These are phyloP conservation scores for Populus hybrid DNA, from an alignment of 441 rosid species.

Conservation along the genomic window DNA sequence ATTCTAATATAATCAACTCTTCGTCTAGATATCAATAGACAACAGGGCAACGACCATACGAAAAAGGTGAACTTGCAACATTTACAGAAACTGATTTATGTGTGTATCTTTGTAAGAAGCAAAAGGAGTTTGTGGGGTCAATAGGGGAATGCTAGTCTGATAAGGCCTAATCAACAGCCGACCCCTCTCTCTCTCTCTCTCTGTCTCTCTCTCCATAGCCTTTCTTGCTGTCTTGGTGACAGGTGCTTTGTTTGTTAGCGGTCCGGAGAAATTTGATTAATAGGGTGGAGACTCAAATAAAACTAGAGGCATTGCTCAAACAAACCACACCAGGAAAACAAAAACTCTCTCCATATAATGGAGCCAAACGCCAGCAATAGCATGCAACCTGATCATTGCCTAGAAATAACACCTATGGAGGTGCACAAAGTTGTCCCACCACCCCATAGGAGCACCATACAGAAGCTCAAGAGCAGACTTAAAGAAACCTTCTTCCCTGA, in stretches of 20 bases:
- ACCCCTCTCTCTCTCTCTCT: background rate
- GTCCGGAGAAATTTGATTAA: conserved; percentile 23
- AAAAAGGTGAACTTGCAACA: background rate
- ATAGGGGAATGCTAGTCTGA: background rate
- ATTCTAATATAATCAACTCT: background rate
- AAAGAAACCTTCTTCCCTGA: conserved; percentile 91
- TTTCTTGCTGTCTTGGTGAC: background rate
- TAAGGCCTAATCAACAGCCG: background rate
- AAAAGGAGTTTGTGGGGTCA: background rate
- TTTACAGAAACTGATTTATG: background rate
- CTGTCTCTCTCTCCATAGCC: background rate
- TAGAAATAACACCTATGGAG: conserved; percentile 44
- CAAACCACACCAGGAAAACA: background rate
- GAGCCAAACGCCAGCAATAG: conserved; percentile 23
- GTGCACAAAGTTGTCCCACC: conserved; percentile 69
- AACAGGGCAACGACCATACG: background rate
- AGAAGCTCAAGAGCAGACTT: conserved; percentile 52
- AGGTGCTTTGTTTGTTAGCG: conserved; percentile 30
- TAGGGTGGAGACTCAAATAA: background rate
- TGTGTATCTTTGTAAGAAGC: background rate
- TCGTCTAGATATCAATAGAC: background rate
- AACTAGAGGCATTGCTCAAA: background rate
- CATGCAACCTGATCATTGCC: conserved; percentile 16
- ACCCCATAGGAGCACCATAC: conserved; percentile 52
- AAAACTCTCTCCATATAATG: conserved; percentile 6